A percentile compares a stretch with the other conserved stretches of the same genome.
Conservation (phyloP, 805 yeast species). For the Yamadazyma kitorensis region DNA sequence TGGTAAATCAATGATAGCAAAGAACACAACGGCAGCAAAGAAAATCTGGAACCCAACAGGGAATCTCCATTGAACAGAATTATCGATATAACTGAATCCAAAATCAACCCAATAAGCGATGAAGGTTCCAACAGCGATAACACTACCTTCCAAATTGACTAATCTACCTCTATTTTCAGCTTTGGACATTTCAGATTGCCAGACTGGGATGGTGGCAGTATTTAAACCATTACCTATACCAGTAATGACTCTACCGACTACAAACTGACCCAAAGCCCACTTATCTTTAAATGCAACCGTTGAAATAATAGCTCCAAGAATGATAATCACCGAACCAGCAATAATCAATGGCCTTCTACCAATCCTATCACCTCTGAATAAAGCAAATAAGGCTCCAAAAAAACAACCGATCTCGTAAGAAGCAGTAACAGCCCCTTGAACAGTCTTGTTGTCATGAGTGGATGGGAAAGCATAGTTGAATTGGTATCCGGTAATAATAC, state of each 20-base stretch:
- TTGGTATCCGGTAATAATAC: slow-evolving; percentile 36
- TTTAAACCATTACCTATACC: slow-evolving; percentile 41
- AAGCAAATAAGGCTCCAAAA: slow-evolving; percentile 41
- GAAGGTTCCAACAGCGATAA: slow-evolving; percentile 64
- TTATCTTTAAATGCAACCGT: slow-evolving; percentile 31
- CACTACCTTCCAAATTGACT: slow-evolving; percentile 45
- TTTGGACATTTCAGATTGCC: slow-evolving; percentile 45
- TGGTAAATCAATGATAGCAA: slow-evolving; percentile 47
- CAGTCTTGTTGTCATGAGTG: slow-evolving; percentile 25
- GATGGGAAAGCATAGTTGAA: slow-evolving; percentile 38
- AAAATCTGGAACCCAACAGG: slow-evolving; percentile 58
- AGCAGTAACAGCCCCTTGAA: slow-evolving; percentile 68
- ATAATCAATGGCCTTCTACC: slow-evolving; percentile 43
- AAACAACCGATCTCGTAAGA: slow-evolving; percentile 66
- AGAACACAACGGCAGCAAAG: slow-evolving; percentile 47
- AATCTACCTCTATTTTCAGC: slow-evolving; percentile 39
- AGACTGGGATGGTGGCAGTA: slow-evolving; percentile 44
- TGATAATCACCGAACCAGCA: slow-evolving; percentile 35
- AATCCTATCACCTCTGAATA: slow-evolving; percentile 35
- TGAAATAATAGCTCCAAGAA: slow-evolving; percentile 39
- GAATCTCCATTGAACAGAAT: slow-evolving; percentile 42
- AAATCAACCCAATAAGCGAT: slow-evolving; percentile 64
- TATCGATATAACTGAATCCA: slow-evolving; percentile 61
- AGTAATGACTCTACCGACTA: slow-evolving; percentile 54
- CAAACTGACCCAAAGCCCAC: slow-evolving; percentile 66